Evolutionary conservation across 2,329 filamentous ascomycete species (phyloP).

Genomic region (Geosmithia putterillii): DNA sequence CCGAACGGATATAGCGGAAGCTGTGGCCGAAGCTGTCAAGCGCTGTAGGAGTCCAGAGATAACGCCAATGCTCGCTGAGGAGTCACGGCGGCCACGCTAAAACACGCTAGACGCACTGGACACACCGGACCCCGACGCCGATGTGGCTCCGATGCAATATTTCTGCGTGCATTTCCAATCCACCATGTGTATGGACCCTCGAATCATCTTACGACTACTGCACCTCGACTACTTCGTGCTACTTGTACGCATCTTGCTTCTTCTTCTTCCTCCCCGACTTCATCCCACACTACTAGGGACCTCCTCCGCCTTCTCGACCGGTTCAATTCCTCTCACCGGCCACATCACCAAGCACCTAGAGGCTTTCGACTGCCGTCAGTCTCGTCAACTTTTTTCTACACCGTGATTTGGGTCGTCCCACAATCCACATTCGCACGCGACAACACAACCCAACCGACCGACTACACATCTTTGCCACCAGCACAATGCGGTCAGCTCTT

Average conservation of each 20-base stretch:
- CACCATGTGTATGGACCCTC: no score
- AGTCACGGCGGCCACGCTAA: background rate
- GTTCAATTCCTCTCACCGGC: no score
- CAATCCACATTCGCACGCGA: background rate
- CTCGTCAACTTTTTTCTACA: background rate
- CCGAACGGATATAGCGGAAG: no score
- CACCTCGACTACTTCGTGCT: no score
- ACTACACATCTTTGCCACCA: background rate
- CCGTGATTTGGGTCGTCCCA: background rate
- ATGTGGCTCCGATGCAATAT: background rate
- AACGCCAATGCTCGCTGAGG: no score
- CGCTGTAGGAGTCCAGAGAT: no score
- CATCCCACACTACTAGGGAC: no score
- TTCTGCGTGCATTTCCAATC: background rate
- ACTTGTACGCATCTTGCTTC: background rate
- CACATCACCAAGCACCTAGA: no score
- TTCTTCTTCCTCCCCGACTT: no score
- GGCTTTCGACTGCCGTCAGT: no score
- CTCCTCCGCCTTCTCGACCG: no score
- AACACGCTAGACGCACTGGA: background rate
- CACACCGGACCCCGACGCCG: background rate
- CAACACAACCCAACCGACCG: background rate
- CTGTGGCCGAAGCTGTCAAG: no score
- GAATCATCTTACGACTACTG: background rate
- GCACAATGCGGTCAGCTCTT: conserved; percentile 16